Evolutionary conservation across 2,329 filamentous ascomycete species (phyloP), one percentile per base, ranked within the genome.

Genomic region (Neonectria sp.): DNA sequence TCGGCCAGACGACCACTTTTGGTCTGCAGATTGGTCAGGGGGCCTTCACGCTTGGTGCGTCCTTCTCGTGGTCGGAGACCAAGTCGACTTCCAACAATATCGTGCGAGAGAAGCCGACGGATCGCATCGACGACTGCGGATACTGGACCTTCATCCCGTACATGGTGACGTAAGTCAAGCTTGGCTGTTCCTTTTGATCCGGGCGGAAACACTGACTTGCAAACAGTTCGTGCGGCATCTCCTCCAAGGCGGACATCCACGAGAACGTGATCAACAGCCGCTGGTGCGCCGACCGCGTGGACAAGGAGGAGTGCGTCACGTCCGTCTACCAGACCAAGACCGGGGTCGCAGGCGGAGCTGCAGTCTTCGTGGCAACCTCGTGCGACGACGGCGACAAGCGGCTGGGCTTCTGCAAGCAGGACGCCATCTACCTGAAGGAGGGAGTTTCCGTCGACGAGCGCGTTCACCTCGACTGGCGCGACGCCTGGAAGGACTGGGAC

Each of bases 121-220:
- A 59, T 25, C 53, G 43, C 3, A 31, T 60, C 9, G 64, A 59
- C 40, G 60, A 67, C 7, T 67, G 65, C 49, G 65, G 60, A 40
- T 67, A 67, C 56, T 67, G 65, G 60, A 52, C 65, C 15, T 67
- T 67, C 49, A 31, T 67, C 1, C 60, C 60, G 0, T 52, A 64
- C 40, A 51, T 56, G 55, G 55, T 64, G 9, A 67, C 56, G 64
- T 53, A 33, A 40, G 37, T 40, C 37, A 40, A 40, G 37, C 37
- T n/a, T 7, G 1, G 37, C 17, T 15, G 13, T 37, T 11, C 35
- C 35, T 5, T 37, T 37, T 15, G 35, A 37, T 37, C 35, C 35
- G 35, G 15, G 35, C 35, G 13, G 35, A 17, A 37, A 37, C 37
- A 8, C 17, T 40, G 37, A 40, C 37, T n/a, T 6, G 37, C 37